Conservation (phyloP, 2,329 filamentous ascomycete species). For the Fusarium dlaminii region DNA sequence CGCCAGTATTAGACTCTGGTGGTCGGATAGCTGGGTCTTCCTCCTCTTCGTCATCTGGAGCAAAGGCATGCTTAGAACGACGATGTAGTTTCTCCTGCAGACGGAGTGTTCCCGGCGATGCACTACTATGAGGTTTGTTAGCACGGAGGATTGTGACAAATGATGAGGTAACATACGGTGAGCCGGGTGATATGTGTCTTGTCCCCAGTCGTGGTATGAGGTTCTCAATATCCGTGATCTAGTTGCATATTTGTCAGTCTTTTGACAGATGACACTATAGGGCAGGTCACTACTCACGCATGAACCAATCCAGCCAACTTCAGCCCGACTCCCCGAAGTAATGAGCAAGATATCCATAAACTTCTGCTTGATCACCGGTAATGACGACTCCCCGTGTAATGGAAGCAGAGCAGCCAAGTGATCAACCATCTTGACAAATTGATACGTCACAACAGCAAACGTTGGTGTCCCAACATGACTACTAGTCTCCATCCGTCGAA, state of each 20-base stretch:
- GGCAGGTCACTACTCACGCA: conserved; percentile 6
- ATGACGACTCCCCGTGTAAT: neutral
- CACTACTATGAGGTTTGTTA: neutral
- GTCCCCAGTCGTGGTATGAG: conserved; percentile 15
- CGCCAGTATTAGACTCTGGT: neutral
- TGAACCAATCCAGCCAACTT: neutral
- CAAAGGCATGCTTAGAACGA: conserved; percentile 32
- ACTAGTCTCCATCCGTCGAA: conserved; percentile 23
- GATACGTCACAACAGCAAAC: conserved; percentile 18
- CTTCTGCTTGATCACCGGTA: conserved; percentile 13
- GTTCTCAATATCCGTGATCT: conserved; percentile 29
- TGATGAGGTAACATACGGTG: conserved; percentile 1
- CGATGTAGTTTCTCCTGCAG: conserved; percentile 27
- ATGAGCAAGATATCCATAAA: conserved; percentile 13
- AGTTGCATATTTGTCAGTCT: accelerated
- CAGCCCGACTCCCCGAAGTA: neutral
- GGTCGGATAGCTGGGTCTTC: conserved; percentile 7
- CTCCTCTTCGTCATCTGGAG: conserved; percentile 25
- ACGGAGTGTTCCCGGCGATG: neutral
- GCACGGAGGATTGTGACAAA: no score
- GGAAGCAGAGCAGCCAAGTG: conserved; percentile 15
- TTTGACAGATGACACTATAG: accelerated
- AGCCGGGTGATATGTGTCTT: neutral
- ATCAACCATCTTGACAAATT: conserved; percentile 33
- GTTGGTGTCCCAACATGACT: conserved; percentile 13